These are phyloP conservation scores for Pythium utonaiense DNA, from an alignment of 352 stramenopile species.

Conservation along the genomic window DNA sequence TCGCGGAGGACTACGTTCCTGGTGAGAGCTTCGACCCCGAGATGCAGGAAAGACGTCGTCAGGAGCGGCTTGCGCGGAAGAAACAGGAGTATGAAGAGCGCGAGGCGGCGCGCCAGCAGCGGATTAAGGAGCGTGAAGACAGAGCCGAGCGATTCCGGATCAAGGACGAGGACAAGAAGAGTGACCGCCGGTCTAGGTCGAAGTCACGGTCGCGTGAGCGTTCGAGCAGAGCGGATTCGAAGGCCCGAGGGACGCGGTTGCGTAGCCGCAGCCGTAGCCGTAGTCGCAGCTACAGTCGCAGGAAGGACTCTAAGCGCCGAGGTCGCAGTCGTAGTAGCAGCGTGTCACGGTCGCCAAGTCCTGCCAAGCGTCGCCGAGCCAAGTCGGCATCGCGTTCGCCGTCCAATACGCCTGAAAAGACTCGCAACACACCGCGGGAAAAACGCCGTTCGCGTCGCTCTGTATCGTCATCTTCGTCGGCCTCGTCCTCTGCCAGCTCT, in stretches of 20 bases:
- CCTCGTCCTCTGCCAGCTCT: slow-evolving; percentile 5
- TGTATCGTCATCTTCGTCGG: slow-evolving; percentile 13
- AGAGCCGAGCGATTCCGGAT: slow-evolving; percentile 30
- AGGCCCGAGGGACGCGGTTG: neutral
- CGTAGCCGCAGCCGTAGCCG: slow-evolving; percentile 11
- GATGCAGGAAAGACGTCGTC: slow-evolving; percentile 56
- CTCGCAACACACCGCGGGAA: neutral
- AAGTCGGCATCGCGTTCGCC: slow-evolving; percentile 8
- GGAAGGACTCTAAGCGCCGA: neutral
- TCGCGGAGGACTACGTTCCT: slow-evolving; percentile 63
- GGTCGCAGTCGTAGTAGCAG: neutral
- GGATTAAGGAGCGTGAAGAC: slow-evolving; percentile 40
- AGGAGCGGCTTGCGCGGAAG: slow-evolving; percentile 41
- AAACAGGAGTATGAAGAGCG: slow-evolving; percentile 52
- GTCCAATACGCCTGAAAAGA: slow-evolving; percentile 1
- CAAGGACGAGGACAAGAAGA: slow-evolving; percentile 13
- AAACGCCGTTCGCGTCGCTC: slow-evolving; percentile 8
- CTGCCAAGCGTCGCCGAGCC: neutral
- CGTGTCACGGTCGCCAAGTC: neutral
- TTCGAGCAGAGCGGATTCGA: neutral
- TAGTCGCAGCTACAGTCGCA: neutral
- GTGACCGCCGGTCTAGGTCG: neutral
- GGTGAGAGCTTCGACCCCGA: slow-evolving; percentile 79
- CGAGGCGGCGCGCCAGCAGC: slow-evolving; percentile 31
- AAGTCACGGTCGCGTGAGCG: slow-evolving; percentile 15